A percentile compares a stretch with the other conserved stretches of the same genome.
phyloP scores from a whole-genome alignment of 2,329 filamentous ascomycete genomes.

The Coniochaeta sp. region DNA sequence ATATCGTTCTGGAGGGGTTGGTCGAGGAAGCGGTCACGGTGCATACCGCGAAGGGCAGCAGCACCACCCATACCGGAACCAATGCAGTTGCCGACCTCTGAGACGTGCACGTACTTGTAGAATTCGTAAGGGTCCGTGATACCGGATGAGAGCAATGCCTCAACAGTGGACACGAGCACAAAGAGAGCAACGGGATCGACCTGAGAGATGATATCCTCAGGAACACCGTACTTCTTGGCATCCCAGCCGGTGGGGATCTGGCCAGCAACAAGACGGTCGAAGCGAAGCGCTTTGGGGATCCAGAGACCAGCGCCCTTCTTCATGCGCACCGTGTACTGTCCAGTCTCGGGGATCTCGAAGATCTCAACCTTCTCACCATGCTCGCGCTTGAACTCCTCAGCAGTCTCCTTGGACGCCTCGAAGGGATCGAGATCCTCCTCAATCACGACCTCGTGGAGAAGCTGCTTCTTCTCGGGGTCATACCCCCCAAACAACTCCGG shows the following conservation, averaged over 20 bases:
- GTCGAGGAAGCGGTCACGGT: constrained; percentile 94
- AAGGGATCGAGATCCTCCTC: constrained; percentile 96
- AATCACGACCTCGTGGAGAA: constrained; percentile 95
- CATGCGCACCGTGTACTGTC: constrained; percentile 88
- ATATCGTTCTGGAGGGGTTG: constrained; percentile 98
- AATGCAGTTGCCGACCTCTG: constrained; percentile 95
- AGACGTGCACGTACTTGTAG: constrained; percentile 98
- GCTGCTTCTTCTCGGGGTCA: constrained; percentile 96
- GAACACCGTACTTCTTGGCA: constrained; percentile 90
- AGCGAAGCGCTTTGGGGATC: constrained; percentile 94
- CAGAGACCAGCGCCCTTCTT: constrained; percentile 92
- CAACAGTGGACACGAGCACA: constrained; percentile 87
- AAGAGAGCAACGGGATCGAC: constrained; percentile 95
- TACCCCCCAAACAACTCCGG: constrained; percentile 95
- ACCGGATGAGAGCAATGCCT: constrained; percentile 84
- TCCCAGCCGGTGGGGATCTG: constrained; percentile 98
- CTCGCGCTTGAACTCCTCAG: constrained; percentile 93
- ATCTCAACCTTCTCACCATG: constrained; percentile 97
- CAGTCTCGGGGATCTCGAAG: constrained; percentile 88
- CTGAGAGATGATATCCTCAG: constrained; percentile 95
- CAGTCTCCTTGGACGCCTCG: constrained; percentile 93
- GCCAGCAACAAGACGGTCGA: constrained; percentile 94
- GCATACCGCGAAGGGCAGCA: constrained; percentile 89
- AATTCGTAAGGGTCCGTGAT: constrained; percentile 99
- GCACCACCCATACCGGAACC: constrained; percentile 98